Evolutionary conservation across 1,139 yeast species (phyloP), one percentile per base, ranked within the genome.

Genomic region (Taphrina wiesneri): DNA sequence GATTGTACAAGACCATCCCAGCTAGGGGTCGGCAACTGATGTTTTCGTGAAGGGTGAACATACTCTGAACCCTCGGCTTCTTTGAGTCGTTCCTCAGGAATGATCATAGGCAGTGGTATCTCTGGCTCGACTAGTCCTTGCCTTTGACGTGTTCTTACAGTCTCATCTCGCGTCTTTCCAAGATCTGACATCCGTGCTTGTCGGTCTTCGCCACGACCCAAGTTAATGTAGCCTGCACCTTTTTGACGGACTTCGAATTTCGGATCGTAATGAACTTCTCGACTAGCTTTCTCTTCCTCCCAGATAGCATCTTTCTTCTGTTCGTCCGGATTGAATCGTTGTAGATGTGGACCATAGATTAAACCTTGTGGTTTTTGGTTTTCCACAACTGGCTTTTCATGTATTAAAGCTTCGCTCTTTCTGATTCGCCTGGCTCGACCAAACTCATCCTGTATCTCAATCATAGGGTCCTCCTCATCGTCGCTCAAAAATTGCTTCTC

Each of bases 361-460:
- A 60, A 43, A 2, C 30, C 51, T 21, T 25, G 17, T 5, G 64
- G 57, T 19, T 13, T 17, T 19, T 25, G 30, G 36, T 36, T 36
- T 34, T 54, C 49, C 28, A 54, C 32, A 17, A 26, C 49, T 23
- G 64, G 64, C 3, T 30, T 43, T 26, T 43, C 62, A 19, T 39
- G 49, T n/a, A 25, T 23, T 19, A 49, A 19, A 1, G 51, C 36
- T 45, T 60, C 57, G 17, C 57, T 49, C 43, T 39, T 43, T 4
- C 64, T 41, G 25, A 60, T 26, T 6, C 23, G 49, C 17, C 65
- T 57, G 7, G 54, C 41, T 7, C 65, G 47, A 39, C 65, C 65
- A 46, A 62, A 62, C 41, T 62, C 65, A 26, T 62, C 65, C 36
- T 41, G 46, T 15, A 62, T 53, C 54, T 62, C 65, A 2, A 62